Percentiles rank a stretch among this genome's conserved stretches.
Conservation (phyloP, 75 land plant genomes). For the Picea sitchensis region DNA sequence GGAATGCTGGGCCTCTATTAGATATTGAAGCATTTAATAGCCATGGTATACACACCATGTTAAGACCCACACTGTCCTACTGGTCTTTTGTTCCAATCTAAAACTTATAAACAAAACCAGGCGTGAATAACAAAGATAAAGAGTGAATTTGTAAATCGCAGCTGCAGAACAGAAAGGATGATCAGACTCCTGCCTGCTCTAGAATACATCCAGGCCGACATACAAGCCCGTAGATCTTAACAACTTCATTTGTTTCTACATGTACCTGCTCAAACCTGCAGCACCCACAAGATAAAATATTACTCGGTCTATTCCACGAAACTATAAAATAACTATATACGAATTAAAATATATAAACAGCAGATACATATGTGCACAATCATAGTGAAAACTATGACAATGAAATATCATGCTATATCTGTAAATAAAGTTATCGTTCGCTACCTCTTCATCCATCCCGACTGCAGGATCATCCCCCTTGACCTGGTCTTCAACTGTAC, state of each 20-base stretch:
- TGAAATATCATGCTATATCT: background rate
- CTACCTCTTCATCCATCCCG: constrained; percentile 5
- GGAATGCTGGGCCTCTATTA: constrained; percentile 4
- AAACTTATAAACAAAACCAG: background rate
- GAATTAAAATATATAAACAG: background rate
- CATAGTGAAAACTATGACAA: background rate
- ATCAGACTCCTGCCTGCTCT: background rate
- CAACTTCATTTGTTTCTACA: background rate
- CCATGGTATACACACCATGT: background rate
- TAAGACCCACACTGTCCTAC: constrained; percentile 5
- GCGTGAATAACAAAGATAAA: background rate
- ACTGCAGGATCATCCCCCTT: background rate
- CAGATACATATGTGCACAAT: background rate
- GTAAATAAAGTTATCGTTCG: background rate
- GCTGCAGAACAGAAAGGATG: constrained; percentile 4
- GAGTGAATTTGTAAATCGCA: background rate
- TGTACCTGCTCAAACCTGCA: constrained; percentile 7
- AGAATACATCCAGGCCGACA: background rate
- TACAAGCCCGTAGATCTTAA: background rate
- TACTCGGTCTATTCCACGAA: background rate
- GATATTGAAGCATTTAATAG: constrained; percentile 4
- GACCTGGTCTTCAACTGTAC: background rate
- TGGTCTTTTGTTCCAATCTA: background rate
- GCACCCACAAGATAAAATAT: background rate
- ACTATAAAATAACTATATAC: background rate